Evolutionary conservation across 1,284 basidiomycete species (phyloP).

Genomic region (Tilletia setariae): DNA sequence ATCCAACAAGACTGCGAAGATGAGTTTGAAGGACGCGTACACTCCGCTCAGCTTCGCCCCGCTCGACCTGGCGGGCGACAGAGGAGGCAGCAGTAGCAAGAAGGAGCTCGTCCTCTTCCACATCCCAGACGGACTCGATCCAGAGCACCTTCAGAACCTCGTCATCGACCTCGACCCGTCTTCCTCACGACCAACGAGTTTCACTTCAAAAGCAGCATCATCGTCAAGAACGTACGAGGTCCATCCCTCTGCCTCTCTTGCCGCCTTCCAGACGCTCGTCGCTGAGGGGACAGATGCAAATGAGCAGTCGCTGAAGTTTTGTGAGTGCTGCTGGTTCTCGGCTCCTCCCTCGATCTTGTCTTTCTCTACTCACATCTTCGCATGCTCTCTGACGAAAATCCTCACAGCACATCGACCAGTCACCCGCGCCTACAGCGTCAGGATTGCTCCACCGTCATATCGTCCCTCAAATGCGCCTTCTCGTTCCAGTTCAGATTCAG

Average conservation of each 20-base stretch:
- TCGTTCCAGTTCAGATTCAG: not conserved
- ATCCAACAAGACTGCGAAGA: slow-evolving; percentile 3
- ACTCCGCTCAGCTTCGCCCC: slow-evolving; percentile 30
- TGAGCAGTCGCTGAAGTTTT: too few species aligned
- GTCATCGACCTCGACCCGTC: slow-evolving; percentile 20
- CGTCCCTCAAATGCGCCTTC: slow-evolving; percentile 1
- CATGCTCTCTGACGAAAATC: too few species aligned
- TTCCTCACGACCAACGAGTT: slow-evolving; percentile 18
- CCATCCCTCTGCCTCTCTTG: too few species aligned
- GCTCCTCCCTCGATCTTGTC: too few species aligned
- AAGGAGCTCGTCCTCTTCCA: slow-evolving; percentile 26
- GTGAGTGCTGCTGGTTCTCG: not conserved
- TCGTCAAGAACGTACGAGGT: slow-evolving; percentile 5
- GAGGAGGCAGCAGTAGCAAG: slow-evolving; percentile 22
- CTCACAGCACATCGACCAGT: slow-evolving; percentile 16
- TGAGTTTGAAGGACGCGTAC: slow-evolving; percentile 23
- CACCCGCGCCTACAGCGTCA: slow-evolving; percentile 22
- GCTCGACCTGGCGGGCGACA: slow-evolving; percentile 22
- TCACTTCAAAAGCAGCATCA: slow-evolving; percentile 10
- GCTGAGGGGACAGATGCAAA: too few species aligned
- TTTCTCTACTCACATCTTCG: too few species aligned
- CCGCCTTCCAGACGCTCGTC: too few species aligned
- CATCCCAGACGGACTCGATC: slow-evolving; percentile 27
- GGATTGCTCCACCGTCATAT: slow-evolving; percentile 14
- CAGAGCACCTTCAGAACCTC: slow-evolving; percentile 29